Evolutionary conservation across 345 rosid genomes (phyloP).

Genomic region (Bruguiera sexangula): DNA sequence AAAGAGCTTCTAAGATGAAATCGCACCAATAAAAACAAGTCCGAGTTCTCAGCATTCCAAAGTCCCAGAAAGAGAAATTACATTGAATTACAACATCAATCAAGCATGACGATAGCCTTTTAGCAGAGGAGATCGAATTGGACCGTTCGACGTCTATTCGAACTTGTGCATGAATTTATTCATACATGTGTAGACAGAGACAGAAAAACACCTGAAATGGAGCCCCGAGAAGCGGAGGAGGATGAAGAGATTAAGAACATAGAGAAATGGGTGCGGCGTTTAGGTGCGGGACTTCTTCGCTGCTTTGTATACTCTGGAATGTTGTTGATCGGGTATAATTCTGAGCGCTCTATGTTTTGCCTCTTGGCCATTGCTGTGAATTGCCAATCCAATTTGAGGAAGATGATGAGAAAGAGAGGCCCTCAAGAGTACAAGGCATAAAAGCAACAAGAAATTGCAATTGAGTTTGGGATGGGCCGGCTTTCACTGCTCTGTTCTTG

Average conservation of each 20-base stretch:
- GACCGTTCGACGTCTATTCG: too few relatives aligned
- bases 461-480: not conserved
- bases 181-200: too few relatives aligned
- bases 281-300: slow-evolving; percentile 27
- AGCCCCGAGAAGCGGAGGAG: not conserved
- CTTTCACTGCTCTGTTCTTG: not conserved
- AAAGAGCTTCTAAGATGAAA: too few relatives aligned
- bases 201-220: slow-evolving; percentile 3
- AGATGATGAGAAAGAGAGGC: too few relatives aligned
- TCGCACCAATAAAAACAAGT: not conserved
- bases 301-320: slow-evolving; percentile 22
- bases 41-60: too few relatives aligned
- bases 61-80: not conserved
- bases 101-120: not conserved
- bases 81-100: too few relatives aligned
- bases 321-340: slow-evolving; percentile 17
- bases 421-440: not conserved
- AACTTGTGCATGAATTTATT: too few relatives aligned
- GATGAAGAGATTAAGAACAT: slow-evolving; percentile 6
- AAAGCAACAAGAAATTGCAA: not conserved
- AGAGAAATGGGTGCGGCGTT: slow-evolving; percentile 36
- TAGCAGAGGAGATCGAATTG: not conserved
- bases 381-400: not conserved
- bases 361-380: slow-evolving; percentile 20
- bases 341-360: not conserved